Base-by-base conservation (phyloP, 1,284 basidiomycete species). In the Chalciporus sp. region DNA sequence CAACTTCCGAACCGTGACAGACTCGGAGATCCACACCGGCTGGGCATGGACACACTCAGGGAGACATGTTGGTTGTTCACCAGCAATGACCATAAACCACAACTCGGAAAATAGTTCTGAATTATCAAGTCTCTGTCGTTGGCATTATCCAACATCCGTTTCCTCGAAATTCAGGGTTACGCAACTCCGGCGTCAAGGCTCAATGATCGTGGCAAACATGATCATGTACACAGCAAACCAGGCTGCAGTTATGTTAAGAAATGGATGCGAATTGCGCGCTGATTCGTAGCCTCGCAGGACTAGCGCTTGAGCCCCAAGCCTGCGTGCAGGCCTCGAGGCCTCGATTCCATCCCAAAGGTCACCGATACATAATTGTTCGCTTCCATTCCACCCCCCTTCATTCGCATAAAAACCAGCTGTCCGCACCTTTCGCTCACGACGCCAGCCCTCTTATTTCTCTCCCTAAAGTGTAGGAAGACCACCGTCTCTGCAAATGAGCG, bases 311-410 rank as follows among this genome's bases (percentile, higher is more conserved):
- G 42, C 26, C 20, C 7, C 39, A 20, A 20, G n/a, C 31, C 37
- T 11, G 33, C 27, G 11, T 20, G 43, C 14, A 7, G 10, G 40
- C 58, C 61, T 63, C 59, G 47, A 51, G 55, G 45, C 11, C 3
- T 35, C 29, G 39, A 31, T 35, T 35, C 44, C 39, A 39, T 40
- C 7, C 17, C 20, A 37, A 42, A 20, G 42, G 29, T 33, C 20
- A 44, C 29, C 11, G 10, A 41, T 46, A 42, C 35, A 62, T 50
- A 56, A 42, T 27, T 11, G 27, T 23, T 49, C 42, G 35, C 27
- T 42, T 46, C 45, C 12, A 40, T 42, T 39, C 11, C 43, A 20
- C 29, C 43, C 29, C 5, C 8, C 23, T 23, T 10, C 42, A 28
- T 10, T 39, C 39, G 19, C 19, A 8, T 31, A 11, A 4, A n/a